Evolutionary conservation across 1,139 yeast species (phyloP).

Genomic region (Lodderomyces parapsilosis): DNA sequence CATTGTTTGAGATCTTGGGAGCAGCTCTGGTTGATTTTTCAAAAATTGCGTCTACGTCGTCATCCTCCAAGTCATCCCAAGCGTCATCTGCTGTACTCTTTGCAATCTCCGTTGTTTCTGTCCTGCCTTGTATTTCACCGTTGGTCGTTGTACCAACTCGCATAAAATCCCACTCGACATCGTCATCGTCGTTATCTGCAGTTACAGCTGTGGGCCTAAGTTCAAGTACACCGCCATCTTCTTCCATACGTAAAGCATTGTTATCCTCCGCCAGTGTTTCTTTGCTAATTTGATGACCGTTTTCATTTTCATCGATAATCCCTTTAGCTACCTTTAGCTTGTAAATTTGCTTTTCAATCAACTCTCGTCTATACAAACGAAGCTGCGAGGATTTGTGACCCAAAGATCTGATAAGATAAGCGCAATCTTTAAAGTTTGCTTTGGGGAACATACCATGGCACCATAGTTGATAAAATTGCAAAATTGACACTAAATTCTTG

Average conservation of each 20-base stretch:
- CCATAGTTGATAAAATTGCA: slow-evolving; percentile 79
- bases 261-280: slow-evolving; percentile 6
- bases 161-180: slow-evolving; percentile 1
- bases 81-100: not conserved
- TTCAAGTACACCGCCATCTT: slow-evolving; percentile 3
- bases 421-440: slow-evolving; percentile 69
- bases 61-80: slow-evolving; percentile 21
- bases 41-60: slow-evolving; percentile 14
- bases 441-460: slow-evolving; percentile 79
- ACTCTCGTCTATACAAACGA: slow-evolving; percentile 35
- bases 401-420: slow-evolving; percentile 32
- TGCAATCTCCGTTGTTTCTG: not conserved
- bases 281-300: not conserved
- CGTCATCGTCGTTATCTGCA: slow-evolving; percentile 1
- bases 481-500: slow-evolving; percentile 42
- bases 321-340: slow-evolving; percentile 36
- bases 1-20: slow-evolving; percentile 9
- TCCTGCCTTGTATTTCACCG: not conserved
- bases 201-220: not conserved
- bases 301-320: slow-evolving; percentile 21
- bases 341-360: slow-evolving; percentile 34
- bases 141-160: not conserved
- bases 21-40: slow-evolving; percentile 1
- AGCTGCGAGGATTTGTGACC: slow-evolving; percentile 34
- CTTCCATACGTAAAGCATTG: slow-evolving; percentile 19